phyloP scores from a whole-genome alignment of 2,329 filamentous ascomycete species.

The Knufia fluminis region DNA sequence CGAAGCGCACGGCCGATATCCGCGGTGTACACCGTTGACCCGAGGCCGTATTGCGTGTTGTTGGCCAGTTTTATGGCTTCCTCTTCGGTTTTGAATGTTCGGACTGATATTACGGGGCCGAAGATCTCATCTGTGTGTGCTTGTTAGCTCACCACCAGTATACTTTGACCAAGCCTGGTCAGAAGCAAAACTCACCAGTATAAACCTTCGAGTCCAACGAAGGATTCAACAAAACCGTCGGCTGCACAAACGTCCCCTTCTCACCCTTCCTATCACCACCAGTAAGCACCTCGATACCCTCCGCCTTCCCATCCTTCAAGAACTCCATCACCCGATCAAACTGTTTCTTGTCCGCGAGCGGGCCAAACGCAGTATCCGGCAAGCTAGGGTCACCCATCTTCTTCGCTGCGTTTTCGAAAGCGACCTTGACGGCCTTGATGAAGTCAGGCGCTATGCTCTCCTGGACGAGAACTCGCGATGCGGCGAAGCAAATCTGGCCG shows the following conservation, averaged over 20 bases:
- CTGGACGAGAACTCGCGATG: slow-evolving; percentile 56
- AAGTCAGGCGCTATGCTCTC: slow-evolving; percentile 55
- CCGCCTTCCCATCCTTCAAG: slow-evolving; percentile 58
- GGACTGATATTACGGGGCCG: slow-evolving; percentile 51
- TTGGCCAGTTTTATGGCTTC: slow-evolving; percentile 51
- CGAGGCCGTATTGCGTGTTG: slow-evolving; percentile 48
- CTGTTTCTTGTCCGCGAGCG: slow-evolving; percentile 62
- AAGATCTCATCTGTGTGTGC: slow-evolving; percentile 56
- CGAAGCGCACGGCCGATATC: slow-evolving; percentile 55
- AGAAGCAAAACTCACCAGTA: too few relatives aligned
- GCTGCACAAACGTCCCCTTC: slow-evolving; percentile 57
- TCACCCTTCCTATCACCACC: slow-evolving; percentile 51
- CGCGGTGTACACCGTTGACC: slow-evolving; percentile 48
- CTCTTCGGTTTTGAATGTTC: slow-evolving; percentile 50
- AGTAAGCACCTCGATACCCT: slow-evolving; percentile 57
- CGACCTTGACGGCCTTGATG: slow-evolving; percentile 42
- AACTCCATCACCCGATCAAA: slow-evolving; percentile 63
- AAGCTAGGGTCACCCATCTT: slow-evolving; percentile 61
- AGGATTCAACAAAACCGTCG: slow-evolving; percentile 51
- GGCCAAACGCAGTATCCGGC: slow-evolving; percentile 63
- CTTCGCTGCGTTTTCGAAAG: slow-evolving; percentile 33
- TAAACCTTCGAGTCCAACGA: slow-evolving; percentile 50
- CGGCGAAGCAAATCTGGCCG: slow-evolving; percentile 58
- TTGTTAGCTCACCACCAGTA: too few relatives aligned
- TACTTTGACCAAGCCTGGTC: too few relatives aligned